Conservation (phyloP, 2,329 filamentous ascomycete species). For the Thermoascus crustaceus region DNA sequence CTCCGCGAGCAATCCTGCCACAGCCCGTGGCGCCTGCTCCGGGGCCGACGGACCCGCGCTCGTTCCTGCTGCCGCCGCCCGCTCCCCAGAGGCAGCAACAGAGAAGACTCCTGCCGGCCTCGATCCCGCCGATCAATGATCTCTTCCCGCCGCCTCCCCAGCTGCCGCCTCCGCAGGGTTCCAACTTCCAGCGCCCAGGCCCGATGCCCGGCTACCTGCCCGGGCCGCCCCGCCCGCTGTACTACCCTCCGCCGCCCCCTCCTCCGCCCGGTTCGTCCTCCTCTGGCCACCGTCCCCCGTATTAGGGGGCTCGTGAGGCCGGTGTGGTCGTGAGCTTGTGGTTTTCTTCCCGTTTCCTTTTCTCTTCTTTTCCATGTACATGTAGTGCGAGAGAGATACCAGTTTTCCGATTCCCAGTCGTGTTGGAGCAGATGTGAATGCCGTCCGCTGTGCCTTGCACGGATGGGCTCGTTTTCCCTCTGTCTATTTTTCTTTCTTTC, state of each 20-base stretch:
- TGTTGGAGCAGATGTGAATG: too few species aligned
- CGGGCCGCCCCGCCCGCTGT: constrained; percentile 15
- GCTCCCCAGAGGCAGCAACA: constrained; percentile 22
- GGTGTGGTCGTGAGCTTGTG: not conserved
- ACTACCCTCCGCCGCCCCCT: constrained; percentile 16
- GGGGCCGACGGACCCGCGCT: constrained; percentile 24
- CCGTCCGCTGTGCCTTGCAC: too few species aligned
- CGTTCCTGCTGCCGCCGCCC: constrained; percentile 20
- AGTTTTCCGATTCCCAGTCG: not conserved
- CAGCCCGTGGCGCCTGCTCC: constrained; percentile 18
- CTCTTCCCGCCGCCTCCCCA: constrained; percentile 26
- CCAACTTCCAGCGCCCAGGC: constrained; percentile 25
- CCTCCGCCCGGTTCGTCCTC: constrained; percentile 3
- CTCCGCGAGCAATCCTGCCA: constrained; percentile 24
- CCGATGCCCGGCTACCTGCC: constrained; percentile 22
- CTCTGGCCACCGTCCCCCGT: constrained; percentile 13
- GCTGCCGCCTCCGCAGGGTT: constrained; percentile 32
- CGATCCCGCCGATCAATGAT: constrained; percentile 24
- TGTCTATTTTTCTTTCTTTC: not conserved
- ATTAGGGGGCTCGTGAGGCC: constrained; percentile 1
- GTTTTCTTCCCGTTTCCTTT: not conserved
- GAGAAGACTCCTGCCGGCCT: constrained; percentile 29
- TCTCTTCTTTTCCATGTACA: not conserved
- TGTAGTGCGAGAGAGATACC: too few species aligned
- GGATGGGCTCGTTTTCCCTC: not conserved